Base-by-base conservation (phyloP, 1,139 yeast genomes). In the Kodamaea fungicola region DNA sequence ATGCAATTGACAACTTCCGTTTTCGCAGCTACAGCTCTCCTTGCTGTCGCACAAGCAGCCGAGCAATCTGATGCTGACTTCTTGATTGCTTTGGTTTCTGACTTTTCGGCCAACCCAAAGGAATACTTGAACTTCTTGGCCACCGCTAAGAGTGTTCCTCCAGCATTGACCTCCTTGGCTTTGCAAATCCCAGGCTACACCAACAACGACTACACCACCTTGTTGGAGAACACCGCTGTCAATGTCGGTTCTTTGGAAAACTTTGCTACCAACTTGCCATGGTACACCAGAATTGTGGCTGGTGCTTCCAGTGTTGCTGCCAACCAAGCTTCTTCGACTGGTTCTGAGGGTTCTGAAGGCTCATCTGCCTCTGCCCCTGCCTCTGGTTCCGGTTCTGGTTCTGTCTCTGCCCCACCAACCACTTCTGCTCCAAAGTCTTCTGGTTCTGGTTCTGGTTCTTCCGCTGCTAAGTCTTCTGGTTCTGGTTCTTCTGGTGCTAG, bases 181-280 rank as follows among this genome's bases (percentile, higher is more conserved):
- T 42, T 55, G 33, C 49, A 60, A 42, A 68, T 67, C 8, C 55
- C 50, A 23, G 69, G 74, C 31, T 69, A 69, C 47, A 67, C 59
- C 8, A 66, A 65, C 45, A 57, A 61, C 42, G 52, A 64, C 12
- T 67, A 70, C 52, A 70, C 76, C 22, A 66, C 75, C 8, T 52
- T 70, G 42, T 59, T 69, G 49, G 54, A 58, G 29, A 46, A 60
- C 34, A 37, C 46, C 16, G 32, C 40, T 26, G 21, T 55, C 31
- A 32, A 51, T 39, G 49, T 68, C 22, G 32, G 46, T 6, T 43
- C 55, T 8, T 58, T 71, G 42, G 59, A 52, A 46, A 42, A 47
- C 12, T 70, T 55, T 47, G 76, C 73, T 28, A 59, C 69, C 29
- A 55, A 56, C 28, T 62, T 71, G 44, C 74, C 76, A 25, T 71